These are phyloP conservation scores for Lineolata rhizophorae DNA, from an alignment of 495 filamentous ascomycete species.

Conservation along the genomic window DNA sequence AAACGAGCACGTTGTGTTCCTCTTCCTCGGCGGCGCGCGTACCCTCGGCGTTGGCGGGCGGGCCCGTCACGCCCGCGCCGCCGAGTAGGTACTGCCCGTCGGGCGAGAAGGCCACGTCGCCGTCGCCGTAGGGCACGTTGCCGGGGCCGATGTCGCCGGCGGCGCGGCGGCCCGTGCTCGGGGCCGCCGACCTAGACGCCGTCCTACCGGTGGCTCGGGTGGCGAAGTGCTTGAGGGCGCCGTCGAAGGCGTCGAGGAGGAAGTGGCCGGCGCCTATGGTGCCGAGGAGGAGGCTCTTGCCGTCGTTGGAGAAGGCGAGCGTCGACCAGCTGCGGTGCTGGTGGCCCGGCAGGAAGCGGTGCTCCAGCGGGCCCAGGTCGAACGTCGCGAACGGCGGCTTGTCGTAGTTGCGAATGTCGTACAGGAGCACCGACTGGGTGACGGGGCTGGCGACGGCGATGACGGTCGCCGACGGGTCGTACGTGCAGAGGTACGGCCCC, in stretches of 20 bases:
- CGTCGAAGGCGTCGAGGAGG: constrained; percentile 75
- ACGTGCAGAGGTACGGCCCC: constrained; percentile 62
- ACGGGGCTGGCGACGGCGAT: constrained; percentile 76
- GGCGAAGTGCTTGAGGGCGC: constrained; percentile 42
- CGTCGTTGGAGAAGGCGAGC: constrained; percentile 87
- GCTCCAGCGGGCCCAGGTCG: constrained; percentile 41
- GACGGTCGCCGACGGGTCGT: constrained; percentile 71
- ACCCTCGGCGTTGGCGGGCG: constrained; percentile 19
- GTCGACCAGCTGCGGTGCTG: constrained; percentile 41
- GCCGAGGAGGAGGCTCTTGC: constrained; percentile 61
- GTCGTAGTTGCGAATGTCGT: constrained; percentile 83
- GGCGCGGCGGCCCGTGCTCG: constrained; percentile 11
- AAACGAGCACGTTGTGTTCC: constrained; percentile 33
- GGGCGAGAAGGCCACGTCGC: constrained; percentile 70
- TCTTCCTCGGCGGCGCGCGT: background rate
- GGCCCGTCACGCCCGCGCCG: constrained; percentile 21
- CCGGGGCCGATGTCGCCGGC: background rate
- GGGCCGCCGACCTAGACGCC: constrained; percentile 7
- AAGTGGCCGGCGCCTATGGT: constrained; percentile 68
- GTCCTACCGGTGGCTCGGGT: constrained; percentile 15
- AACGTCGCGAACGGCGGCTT: constrained; percentile 75
- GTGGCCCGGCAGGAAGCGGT: constrained; percentile 28
- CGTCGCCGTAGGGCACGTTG: constrained; percentile 28
- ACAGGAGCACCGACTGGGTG: constrained; percentile 58
- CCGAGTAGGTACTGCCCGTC: constrained; percentile 76